A percentile compares a stretch with the other conserved stretches of the same genome.
Evolutionary conservation across 371 early-diverging fungal species (phyloP).

Genomic region (Enterospora canceri): DNA sequence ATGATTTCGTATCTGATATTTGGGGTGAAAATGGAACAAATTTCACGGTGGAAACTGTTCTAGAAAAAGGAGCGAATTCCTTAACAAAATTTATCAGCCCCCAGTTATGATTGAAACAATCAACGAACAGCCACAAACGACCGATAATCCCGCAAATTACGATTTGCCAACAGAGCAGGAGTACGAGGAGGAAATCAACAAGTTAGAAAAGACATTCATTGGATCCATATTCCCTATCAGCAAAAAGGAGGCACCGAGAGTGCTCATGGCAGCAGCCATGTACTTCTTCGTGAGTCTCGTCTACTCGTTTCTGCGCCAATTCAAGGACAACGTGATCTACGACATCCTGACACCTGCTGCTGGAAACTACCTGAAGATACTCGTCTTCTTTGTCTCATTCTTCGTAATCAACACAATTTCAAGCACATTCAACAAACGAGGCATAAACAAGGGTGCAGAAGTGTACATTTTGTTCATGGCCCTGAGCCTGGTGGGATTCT

Average conservation of each 20-base stretch:
- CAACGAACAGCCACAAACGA: not conserved
- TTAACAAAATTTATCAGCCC: not conserved
- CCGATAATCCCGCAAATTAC: not conserved
- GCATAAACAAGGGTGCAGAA: constrained; percentile 3
- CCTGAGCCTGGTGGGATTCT: not conserved
- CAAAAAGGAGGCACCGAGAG: not conserved
- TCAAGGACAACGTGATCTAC: constrained; percentile 8
- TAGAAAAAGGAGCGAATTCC: not conserved
- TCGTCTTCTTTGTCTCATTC: constrained; percentile 2
- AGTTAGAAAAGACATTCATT: constrained; percentile 6
- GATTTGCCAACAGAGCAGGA: constrained; percentile 13
- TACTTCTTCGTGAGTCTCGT: constrained; percentile 2
- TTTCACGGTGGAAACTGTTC: not conserved
- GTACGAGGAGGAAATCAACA: constrained; percentile 1
- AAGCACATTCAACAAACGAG: not conserved
- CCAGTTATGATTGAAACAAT: not conserved
- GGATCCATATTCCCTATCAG: constrained; percentile 7
- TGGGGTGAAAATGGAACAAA: not conserved
- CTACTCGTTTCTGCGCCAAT: constrained; percentile 8
- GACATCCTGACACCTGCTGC: not conserved
- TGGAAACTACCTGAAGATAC: constrained; percentile 10
- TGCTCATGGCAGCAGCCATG: not conserved
- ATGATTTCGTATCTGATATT: not conserved
- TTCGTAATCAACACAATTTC: not conserved
- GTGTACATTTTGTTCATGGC: not conserved